Evolutionary conservation across 2,329 filamentous ascomycete species (phyloP), one percentile per base, ranked within the genome.

Genomic region (Exophiala bonariae): DNA sequence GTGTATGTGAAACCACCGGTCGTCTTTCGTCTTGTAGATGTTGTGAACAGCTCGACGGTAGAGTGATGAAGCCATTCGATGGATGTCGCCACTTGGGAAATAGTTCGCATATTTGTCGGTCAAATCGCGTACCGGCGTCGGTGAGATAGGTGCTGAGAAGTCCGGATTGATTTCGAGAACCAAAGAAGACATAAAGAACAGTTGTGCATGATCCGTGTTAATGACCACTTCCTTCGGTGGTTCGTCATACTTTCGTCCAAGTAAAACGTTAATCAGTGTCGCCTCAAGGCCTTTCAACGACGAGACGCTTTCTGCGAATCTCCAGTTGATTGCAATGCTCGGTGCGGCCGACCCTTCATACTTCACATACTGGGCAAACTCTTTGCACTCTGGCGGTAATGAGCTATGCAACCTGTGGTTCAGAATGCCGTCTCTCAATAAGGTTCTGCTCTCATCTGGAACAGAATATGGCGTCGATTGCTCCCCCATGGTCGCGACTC

Each of bases 1-100:
- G 50, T 77, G 73, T 1, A 71, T 40, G 54, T 76, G 74, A 54
- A 73, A 77, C 55, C 64, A 76, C n/a, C 67, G 56, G 1, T 61
- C 67, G 47, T 76, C 72, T 47, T 67, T 68, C 11, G 67, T 72
- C 14, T 63, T 60, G 53, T 76, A 76, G 33, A 77, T 74, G 44
- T 75, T 76, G 0, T 73, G 42, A 4, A 17, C 18, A 4, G 35
- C 35, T 8, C 35, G 35, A 8, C 35, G 35, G 18, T 37, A 37
- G 10, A 31, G 28, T 5, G 40, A 32, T 20, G 40, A 43, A 33
- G 40, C 40, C 40, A 43, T 43, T 10, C 19, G 11, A 34, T 50
- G 48, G 7, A 46, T 22, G 26, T 50, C 48, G 16, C 48, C 33
- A 22, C 34, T 50, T 14, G 36, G 36, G 34, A 50, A 50, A 16